These are phyloP conservation scores for Acanthamoeba polyphaga DNA, from an alignment of 208 protist genomes.

Conservation along the genomic window DNA sequence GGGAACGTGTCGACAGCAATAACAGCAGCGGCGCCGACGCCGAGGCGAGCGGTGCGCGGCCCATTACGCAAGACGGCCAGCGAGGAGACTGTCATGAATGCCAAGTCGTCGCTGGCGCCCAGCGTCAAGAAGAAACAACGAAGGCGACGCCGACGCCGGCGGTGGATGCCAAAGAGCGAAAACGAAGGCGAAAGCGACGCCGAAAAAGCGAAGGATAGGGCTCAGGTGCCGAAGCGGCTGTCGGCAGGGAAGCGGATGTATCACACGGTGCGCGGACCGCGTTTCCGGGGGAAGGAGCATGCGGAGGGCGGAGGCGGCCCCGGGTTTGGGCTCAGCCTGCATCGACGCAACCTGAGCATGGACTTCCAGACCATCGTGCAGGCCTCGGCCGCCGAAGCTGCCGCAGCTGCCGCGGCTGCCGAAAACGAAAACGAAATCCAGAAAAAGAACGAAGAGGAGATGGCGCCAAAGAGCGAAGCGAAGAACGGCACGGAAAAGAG, in stretches of 20 bases:
- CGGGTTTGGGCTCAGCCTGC: constrained; percentile 4
- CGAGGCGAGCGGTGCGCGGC: not conserved
- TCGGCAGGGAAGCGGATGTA: constrained; percentile 12
- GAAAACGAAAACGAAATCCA: not conserved
- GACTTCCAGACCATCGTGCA: not conserved
- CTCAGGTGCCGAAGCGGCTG: not conserved
- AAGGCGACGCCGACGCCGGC: not conserved
- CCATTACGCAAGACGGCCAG: not conserved
- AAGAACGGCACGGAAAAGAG: not conserved
- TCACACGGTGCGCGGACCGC: not conserved
- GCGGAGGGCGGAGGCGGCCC: not conserved
- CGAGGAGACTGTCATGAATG: not conserved
- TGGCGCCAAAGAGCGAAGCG: not conserved
- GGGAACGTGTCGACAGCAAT: not conserved
- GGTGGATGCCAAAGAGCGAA: not conserved
- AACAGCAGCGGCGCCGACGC: not conserved
- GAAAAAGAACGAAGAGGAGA: not conserved
- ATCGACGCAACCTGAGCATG: constrained; percentile 37
- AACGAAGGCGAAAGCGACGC: not conserved
- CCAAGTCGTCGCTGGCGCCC: not conserved
- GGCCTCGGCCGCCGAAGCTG: not conserved
- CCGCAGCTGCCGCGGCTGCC: not conserved
- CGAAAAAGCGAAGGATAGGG: not conserved
- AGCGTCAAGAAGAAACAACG: not conserved
- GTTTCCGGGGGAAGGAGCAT: not conserved